phyloP scores from a whole-genome alignment of 2,329 filamentous ascomycete species.

The Fusarium sp. region DNA sequence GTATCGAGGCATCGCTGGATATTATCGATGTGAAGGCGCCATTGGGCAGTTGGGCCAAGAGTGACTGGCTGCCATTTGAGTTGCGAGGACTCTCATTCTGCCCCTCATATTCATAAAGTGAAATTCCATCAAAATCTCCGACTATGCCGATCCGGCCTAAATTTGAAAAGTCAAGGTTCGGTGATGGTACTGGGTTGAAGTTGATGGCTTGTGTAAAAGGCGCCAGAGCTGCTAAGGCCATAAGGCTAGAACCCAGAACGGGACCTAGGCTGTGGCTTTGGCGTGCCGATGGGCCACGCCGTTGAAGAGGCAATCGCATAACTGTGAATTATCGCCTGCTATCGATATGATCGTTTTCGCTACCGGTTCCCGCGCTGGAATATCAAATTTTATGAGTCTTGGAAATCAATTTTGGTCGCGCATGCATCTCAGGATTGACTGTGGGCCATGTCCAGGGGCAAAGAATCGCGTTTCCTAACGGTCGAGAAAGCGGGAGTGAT shows the following conservation, averaged over 20 bases:
- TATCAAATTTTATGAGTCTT: slow-evolving; percentile 27
- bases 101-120: slow-evolving; percentile 85
- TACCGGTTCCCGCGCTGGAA: slow-evolving; percentile 14
- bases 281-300: slow-evolving; percentile 56
- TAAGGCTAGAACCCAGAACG: slow-evolving; percentile 48
- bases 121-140: slow-evolving; percentile 92
- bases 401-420: slow-evolving; percentile 30
- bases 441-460: slow-evolving; percentile 47
- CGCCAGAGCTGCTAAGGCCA: slow-evolving; percentile 57
- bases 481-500: slow-evolving; percentile 12
- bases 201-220: slow-evolving; percentile 63
- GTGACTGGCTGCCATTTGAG: slow-evolving; percentile 82
- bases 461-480: slow-evolving; percentile 33
- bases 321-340: slow-evolving; percentile 45
- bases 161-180: slow-evolving; percentile 81
- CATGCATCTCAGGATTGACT: slow-evolving; percentile 48
- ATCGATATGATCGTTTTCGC: slow-evolving; percentile 23
- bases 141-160: slow-evolving; percentile 87
- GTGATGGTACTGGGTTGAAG: slow-evolving; percentile 71
- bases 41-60: slow-evolving; percentile 86
- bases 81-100: slow-evolving; percentile 77
- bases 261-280: slow-evolving; percentile 47
- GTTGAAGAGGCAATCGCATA: slow-evolving; percentile 63
- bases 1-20: slow-evolving; percentile 84
- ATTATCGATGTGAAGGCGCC: slow-evolving; percentile 81